phyloP scores from a whole-genome alignment of 139 green algal genomes.

The Picochlorum sp. region DNA sequence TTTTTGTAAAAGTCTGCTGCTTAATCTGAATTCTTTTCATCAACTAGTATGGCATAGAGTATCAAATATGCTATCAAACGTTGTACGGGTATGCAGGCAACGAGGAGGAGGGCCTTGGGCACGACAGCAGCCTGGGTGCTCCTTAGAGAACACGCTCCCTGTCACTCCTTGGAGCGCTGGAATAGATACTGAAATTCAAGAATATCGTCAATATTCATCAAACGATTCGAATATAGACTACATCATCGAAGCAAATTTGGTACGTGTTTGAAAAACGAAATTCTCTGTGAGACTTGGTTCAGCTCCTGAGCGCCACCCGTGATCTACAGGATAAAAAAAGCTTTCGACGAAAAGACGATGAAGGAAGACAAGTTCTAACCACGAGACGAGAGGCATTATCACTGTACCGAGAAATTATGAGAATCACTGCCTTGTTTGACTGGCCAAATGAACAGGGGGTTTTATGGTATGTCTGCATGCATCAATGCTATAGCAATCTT shows the following conservation, averaged over 20 bases:
- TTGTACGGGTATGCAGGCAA: no score
- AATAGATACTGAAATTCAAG: no score
- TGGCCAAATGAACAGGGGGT: slow-evolving; percentile 7
- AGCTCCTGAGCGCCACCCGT: background rate
- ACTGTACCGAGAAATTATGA: slow-evolving; percentile 15
- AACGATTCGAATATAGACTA: background rate
- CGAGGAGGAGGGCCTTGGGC: no score
- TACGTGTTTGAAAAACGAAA: background rate
- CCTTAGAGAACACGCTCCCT: no score
- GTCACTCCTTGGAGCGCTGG: no score
- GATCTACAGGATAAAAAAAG: slow-evolving; percentile 4
- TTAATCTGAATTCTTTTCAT: no score
- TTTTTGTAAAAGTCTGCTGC: no score
- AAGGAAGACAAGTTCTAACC: slow-evolving; percentile 3
- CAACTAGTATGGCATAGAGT: no score
- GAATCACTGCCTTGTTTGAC: slow-evolving; percentile 12
- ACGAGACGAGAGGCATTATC: slow-evolving; percentile 14
- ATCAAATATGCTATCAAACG: no score
- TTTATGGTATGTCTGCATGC: slow-evolving; percentile 1
- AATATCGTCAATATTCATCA: no score
- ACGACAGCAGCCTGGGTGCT: no score
- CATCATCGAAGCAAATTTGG: slow-evolving; percentile 2
- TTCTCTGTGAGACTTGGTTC: no score
- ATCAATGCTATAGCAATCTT: background rate
- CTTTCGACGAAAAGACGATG: background rate